Conservation (phyloP, 2,329 filamentous ascomycete genomes). For the Clonostachys rosea region DNA sequence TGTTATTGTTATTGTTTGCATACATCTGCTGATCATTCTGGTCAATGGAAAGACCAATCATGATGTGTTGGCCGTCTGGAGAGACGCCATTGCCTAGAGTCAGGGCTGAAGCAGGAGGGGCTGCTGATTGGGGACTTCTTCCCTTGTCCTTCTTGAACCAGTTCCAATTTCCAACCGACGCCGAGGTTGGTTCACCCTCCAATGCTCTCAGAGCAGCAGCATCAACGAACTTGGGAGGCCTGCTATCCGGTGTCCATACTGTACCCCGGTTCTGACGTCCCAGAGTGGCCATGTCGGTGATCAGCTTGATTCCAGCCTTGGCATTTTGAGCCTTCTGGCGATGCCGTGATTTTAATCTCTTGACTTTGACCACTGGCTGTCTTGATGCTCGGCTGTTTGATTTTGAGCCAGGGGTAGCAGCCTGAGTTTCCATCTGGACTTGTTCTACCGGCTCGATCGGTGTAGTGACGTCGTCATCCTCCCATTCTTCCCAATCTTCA, state of each 20-base stretch:
- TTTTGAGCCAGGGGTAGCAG: neutral
- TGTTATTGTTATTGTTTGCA: neutral
- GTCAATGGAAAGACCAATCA: conserved; percentile 58
- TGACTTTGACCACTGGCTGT: conserved; percentile 32
- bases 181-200: conserved; percentile 48
- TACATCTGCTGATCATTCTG: neutral
- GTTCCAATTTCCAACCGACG: conserved; percentile 52
- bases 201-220: conserved; percentile 55
- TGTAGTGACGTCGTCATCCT: conserved; percentile 39
- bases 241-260: conserved; percentile 12
- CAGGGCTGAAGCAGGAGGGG: conserved; percentile 16
- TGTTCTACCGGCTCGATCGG: conserved; percentile 31
- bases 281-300: conserved; percentile 62
- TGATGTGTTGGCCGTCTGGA: conserved; percentile 65
- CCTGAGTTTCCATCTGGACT: conserved; percentile 13
- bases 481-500: conserved; percentile 52
- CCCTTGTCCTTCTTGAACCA: conserved; percentile 43
- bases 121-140: conserved; percentile 16
- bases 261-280: conserved; percentile 27
- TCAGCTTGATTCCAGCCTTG: conserved; percentile 60
- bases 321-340: conserved; percentile 58
- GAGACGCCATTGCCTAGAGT: conserved; percentile 46
- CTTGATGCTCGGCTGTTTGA: conserved; percentile 6
- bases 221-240: conserved; percentile 47
- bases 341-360: conserved; percentile 51